These are phyloP conservation scores for Ceratocystis colombiana DNA, from an alignment of 2,329 filamentous ascomycete species.

Conservation along the genomic window DNA sequence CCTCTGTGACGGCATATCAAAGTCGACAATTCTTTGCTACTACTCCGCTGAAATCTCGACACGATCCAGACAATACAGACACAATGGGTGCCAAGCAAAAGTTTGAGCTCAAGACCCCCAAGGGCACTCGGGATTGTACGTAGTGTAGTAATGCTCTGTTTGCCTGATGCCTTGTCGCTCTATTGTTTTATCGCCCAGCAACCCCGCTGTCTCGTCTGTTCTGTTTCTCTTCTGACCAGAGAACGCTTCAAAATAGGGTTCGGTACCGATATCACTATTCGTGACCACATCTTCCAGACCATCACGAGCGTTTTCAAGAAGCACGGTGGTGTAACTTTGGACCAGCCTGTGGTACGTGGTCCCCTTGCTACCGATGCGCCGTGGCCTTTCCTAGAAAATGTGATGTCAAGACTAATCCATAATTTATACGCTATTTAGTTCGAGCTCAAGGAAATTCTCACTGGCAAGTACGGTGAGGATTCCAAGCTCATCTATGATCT, in stretches of 20 bases:
- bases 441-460: conserved; percentile 74
- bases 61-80: neutral
- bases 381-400: neutral
- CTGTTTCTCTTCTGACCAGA: conserved; percentile 11
- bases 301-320: conserved; percentile 74
- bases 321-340: conserved; percentile 68
- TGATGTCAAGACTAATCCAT: conserved; percentile 6
- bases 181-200: conserved; percentile 14
- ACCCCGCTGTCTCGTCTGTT: neutral
- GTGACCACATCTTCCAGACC: conserved; percentile 67
- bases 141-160: conserved; percentile 19
- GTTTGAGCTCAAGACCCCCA: conserved; percentile 75
- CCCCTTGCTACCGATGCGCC: neutral
- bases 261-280: conserved; percentile 66
- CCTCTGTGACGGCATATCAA: conserved; percentile 1
- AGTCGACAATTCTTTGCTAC: neutral
- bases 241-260: conserved; percentile 40
- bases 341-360: conserved; percentile 52
- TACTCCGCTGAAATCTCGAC: neutral
- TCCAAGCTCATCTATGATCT: conserved; percentile 80
- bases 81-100: conserved; percentile 38
- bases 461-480: conserved; percentile 87
- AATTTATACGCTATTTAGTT: conserved; percentile 39
- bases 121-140: conserved; percentile 77
- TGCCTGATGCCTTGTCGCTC: neutral